Conservation (phyloP, 2,329 filamentous ascomycete genomes). For the Pseudogymnoascus sp. region DNA sequence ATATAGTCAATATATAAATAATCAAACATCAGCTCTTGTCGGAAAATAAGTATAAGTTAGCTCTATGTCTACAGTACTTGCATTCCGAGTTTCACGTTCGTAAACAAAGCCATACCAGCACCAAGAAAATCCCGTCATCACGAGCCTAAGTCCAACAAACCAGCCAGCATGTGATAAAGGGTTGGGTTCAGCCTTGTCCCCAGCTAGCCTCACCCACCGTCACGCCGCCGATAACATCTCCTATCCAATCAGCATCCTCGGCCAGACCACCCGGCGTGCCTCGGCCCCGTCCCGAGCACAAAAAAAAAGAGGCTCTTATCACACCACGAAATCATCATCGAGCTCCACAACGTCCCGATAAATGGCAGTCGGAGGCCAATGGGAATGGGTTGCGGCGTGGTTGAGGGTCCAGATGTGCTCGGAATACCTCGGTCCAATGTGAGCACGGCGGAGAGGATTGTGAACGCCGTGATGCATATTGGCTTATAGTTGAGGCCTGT, state of each 20-base stretch:
- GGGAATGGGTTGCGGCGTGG: not conserved
- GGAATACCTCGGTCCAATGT: constrained; percentile 1
- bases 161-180: not conserved
- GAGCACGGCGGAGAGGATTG: not conserved
- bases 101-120: not conserved
- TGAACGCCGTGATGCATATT: constrained; percentile 8
- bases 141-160: not conserved
- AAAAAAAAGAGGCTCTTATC: constrained; percentile 11
- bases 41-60: not conserved
- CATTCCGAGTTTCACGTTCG: not conserved
- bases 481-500: constrained; percentile 1
- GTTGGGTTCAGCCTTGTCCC: not conserved
- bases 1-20: not conserved
- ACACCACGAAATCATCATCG: constrained; percentile 6
- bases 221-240: not conserved
- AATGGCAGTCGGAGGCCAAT: not conserved
- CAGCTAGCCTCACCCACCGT: not conserved
- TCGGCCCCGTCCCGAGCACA: not conserved
- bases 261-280: not conserved
- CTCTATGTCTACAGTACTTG: not conserved
- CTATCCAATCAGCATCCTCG: not conserved
- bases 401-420: not conserved
- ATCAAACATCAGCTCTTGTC: not conserved
- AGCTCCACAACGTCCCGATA: constrained; percentile 4
- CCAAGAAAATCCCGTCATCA: not conserved